A percentile compares a stretch with the other conserved stretches of the same genome.
These are phyloP conservation scores for Crucihimalaya himalaica DNA, from an alignment of 345 rosid genomes.

Conservation along the genomic window DNA sequence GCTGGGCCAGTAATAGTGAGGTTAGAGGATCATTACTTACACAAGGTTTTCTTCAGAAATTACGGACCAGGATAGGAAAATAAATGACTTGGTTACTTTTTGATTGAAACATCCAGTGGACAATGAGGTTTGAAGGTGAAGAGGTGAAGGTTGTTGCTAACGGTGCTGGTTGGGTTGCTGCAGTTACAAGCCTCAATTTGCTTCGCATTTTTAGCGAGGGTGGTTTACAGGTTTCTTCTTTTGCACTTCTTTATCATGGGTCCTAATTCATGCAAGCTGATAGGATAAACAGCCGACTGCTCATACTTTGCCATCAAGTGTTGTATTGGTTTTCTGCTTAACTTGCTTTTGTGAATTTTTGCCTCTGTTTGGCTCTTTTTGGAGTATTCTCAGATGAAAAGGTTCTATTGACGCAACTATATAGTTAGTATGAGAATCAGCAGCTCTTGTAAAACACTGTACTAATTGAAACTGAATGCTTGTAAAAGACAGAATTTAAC, in stretches of 20 bases:
- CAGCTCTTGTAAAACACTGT: neutral
- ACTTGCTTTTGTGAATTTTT: conserved; percentile 1
- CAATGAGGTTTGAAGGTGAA: conserved; percentile 97
- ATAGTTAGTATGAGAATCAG: neutral
- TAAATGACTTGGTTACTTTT: conserved; percentile 34
- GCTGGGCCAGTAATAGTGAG: conserved; percentile 96
- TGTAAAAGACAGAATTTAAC: neutral
- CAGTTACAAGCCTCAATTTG: conserved; percentile 83
- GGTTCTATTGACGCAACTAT: neutral
- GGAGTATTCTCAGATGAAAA: conserved; percentile 1
- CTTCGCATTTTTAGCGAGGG: conserved; percentile 87
- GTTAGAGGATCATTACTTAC: conserved; percentile 43
- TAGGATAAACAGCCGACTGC: conserved; percentile 1
- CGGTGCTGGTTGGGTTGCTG: conserved; percentile 93
- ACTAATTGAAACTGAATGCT: neutral
- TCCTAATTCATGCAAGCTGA: conserved; percentile 18
- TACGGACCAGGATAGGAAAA: neutral
- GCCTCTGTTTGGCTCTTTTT: neutral
- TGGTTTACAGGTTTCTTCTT: conserved; percentile 80
- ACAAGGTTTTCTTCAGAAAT: conserved; percentile 14
- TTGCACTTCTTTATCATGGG: conserved; percentile 20
- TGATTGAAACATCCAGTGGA: conserved; percentile 67
- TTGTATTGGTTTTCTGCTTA: neutral
- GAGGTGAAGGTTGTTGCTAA: conserved; percentile 90
- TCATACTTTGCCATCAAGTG: neutral